Percentiles rank a stretch among this genome's conserved stretches.
phyloP scores from a whole-genome alignment of 2,329 filamentous ascomycete genomes.

The Verticillium zaregamsianum region DNA sequence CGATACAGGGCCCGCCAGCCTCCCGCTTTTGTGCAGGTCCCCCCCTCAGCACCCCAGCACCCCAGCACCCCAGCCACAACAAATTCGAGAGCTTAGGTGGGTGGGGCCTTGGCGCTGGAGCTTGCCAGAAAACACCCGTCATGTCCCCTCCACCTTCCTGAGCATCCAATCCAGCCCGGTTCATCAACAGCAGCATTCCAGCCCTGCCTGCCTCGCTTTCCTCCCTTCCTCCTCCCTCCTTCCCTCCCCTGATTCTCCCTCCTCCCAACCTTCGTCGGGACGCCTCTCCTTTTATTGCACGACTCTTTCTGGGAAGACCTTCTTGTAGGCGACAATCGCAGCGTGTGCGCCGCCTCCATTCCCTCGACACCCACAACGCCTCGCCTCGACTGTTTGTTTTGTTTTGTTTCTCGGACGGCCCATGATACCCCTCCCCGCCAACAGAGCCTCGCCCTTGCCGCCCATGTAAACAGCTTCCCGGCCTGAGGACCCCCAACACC shows the following conservation, averaged over 20 bases:
- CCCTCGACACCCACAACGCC: neutral
- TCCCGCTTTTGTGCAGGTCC: neutral
- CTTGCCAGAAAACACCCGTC: neutral
- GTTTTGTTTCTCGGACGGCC: neutral
- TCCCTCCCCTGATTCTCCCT: neutral
- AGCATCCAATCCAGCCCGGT: neutral
- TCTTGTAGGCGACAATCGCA: neutral
- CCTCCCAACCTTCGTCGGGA: neutral
- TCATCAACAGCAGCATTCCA: neutral
- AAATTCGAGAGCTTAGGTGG: neutral
- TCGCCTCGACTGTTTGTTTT: neutral
- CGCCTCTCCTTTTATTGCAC: neutral
- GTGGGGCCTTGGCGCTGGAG: neutral
- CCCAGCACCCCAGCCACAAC: neutral
- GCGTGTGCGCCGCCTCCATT: neutral
- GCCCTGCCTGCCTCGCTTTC: neutral
- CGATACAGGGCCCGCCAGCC: neutral
- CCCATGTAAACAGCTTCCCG: neutral
- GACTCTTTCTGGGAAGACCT: neutral
- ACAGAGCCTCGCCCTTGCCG: neutral
- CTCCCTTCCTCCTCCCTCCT: neutral
- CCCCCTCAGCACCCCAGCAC: too few relatives aligned
- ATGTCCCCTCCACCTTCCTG: neutral
- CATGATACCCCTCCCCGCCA: conserved; percentile 3
- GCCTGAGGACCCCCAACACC: neutral